Base-by-base conservation (phyloP, 306 rosid genomes). In the Alnus glutinosa region DNA sequence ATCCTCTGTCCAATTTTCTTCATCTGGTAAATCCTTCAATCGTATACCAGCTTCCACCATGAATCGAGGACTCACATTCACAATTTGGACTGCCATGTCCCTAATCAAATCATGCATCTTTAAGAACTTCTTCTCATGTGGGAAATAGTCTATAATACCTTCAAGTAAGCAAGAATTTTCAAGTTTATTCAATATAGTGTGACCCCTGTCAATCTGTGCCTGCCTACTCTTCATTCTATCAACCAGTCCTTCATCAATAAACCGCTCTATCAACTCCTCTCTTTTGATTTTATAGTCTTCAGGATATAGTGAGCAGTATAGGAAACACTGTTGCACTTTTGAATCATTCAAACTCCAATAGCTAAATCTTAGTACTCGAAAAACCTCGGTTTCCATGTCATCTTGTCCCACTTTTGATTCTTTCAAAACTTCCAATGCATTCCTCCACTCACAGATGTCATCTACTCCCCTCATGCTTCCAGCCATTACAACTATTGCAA, bases 31-130 rank as follows among this genome's bases (percentile, higher is more conserved):
- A 6, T 50, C 36, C 55, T 42, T 64, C 76, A 81, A 73, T 37
- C 42, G 15, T 4, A 13, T 69, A 6, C 57, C 57, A 50, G 75
- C 70, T 59, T 34, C 10, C 30, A 75, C 80, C 80, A 81, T 63
- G 73, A 73, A 73, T 48, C 67, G 8, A 32, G 36, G 46, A 73
- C 47, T 55, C 1, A 23, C 34, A 32, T 42, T 10, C 14, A 55
- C 64, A 23, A 72, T 72, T 23, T 54, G 73, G 15, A 74, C 57
- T 13, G 74, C 78, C 83, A 74, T 80, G 70, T 66, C 75, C 49
- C 79, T 28, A 51, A 80, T n/a, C 55, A 74, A 74, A 39, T 80
- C 74, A 30, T 80, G 79, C 69, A 80, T 54, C 55, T 55, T 80
- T 55, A 74, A 49, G 14, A 18, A 28, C 3, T 61, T 61, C 30